A percentile compares a stretch with the other conserved stretches of the same genome.
These are phyloP conservation scores for Borovskyia barvae DNA, from an alignment of 208 protist species.

Conservation along the genomic window DNA sequence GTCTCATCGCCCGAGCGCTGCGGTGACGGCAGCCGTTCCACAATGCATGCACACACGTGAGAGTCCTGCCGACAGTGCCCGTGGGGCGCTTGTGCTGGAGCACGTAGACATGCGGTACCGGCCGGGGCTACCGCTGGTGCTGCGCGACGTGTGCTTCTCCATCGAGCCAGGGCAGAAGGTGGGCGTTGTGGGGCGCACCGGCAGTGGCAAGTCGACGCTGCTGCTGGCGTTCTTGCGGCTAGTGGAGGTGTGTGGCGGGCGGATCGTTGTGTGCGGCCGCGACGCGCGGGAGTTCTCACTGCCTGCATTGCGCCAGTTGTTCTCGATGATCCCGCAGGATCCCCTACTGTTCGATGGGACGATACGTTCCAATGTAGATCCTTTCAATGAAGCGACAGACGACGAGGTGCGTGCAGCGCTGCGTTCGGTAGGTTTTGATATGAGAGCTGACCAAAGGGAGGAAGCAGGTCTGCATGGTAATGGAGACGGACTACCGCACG, in stretches of 20 bases:
- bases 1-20: not conserved
- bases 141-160: constrained; percentile 53
- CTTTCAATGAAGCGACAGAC: constrained; percentile 38
- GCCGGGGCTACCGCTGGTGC: constrained; percentile 64
- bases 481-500: too few relatives aligned
- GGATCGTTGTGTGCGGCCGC: constrained; percentile 35
- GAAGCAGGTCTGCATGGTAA: too few relatives aligned
- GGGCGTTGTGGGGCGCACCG: constrained; percentile 78
- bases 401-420: constrained; percentile 32
- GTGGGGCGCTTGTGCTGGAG: constrained; percentile 47
- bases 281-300: constrained; percentile 31
- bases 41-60: not conserved
- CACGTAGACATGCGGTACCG: constrained; percentile 80
- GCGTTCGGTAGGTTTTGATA: constrained; percentile 34
- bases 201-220: constrained; percentile 84
- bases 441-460: too few relatives aligned
- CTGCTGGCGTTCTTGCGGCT: constrained; percentile 66
- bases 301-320: constrained; percentile 41
- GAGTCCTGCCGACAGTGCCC: not conserved
- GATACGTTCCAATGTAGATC: constrained; percentile 72
- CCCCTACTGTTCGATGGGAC: constrained; percentile 73
- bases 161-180: constrained; percentile 75
- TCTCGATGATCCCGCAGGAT: constrained; percentile 80
- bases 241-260: constrained; percentile 40
- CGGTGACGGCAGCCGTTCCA: not conserved